A percentile compares a stretch with the other conserved stretches of the same genome.
Conservation (phyloP, 345 rosid species). For the Populus tremula region DNA sequence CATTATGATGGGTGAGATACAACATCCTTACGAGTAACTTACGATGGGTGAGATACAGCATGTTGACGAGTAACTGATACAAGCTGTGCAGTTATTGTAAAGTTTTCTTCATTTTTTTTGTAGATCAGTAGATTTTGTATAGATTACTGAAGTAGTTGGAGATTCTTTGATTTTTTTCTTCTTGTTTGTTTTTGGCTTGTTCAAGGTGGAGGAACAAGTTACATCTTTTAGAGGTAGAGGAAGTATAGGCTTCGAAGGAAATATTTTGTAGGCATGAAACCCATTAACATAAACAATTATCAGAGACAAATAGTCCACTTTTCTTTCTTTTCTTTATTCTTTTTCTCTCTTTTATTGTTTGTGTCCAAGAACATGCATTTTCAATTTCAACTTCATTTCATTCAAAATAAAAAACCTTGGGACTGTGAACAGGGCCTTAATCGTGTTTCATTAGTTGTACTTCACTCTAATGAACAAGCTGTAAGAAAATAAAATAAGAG, state of each 20-base stretch:
- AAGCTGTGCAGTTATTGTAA: conserved; percentile 3
- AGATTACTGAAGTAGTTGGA: neutral
- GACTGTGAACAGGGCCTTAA: too few species aligned
- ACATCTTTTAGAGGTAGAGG: neutral
- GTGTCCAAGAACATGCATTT: too few species aligned
- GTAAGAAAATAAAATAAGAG: too few species aligned
- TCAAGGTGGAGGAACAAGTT: neutral
- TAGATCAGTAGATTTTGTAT: conserved; percentile 15
- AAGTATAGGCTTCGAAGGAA: neutral
- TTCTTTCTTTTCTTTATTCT: neutral
- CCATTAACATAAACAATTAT: neutral
- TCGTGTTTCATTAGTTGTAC: too few species aligned
- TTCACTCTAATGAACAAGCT: too few species aligned
- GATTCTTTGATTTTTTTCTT: neutral
- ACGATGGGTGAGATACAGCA: conserved; percentile 87
- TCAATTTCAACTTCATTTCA: too few species aligned
- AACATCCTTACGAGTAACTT: conserved; percentile 51
- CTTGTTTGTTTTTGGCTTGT: neutral
- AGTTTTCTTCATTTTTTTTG: neutral
- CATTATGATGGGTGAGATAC: conserved; percentile 90
- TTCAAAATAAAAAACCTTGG: too few species aligned
- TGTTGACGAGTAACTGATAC: conserved; percentile 38
- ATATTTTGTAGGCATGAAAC: neutral
- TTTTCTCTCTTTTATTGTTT: too few species aligned
- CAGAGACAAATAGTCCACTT: neutral